Percentiles rank a stretch among this genome's conserved stretches.
Evolutionary conservation across 1,284 basidiomycete species (phyloP).

Genomic region (Gymnopus androsaceus): DNA sequence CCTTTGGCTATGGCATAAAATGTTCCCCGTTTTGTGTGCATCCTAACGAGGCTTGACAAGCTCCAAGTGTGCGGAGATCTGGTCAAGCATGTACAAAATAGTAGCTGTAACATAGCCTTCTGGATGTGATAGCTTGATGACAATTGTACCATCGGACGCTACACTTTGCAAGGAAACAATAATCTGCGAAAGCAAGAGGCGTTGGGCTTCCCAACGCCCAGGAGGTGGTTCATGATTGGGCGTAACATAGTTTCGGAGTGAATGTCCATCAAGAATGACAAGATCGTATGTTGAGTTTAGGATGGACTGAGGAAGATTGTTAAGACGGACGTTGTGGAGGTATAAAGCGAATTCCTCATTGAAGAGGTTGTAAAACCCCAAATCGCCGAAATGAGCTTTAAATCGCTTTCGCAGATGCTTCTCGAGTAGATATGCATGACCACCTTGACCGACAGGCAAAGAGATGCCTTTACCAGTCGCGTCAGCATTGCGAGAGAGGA

Average conservation of each 20-base stretch:
- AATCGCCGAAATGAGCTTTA: neutral
- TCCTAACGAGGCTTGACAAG: neutral
- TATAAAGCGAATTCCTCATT: neutral
- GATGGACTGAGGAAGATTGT: neutral
- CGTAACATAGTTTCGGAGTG: neutral
- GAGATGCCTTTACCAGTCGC: neutral
- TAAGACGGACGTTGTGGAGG: neutral
- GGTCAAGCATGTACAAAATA: neutral
- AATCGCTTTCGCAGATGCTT: neutral
- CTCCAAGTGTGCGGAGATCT: neutral
- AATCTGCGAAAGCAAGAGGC: neutral
- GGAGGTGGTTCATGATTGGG: neutral
- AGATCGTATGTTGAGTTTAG: neutral
- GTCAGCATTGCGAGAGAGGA: neutral
- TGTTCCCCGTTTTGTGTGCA: neutral
- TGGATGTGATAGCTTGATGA: neutral
- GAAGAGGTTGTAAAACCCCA: neutral
- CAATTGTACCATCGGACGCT: neutral
- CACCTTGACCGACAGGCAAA: neutral
- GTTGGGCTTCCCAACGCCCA: neutral
- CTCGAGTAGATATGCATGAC: neutral
- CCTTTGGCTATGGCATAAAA: neutral
- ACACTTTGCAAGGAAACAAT: neutral
- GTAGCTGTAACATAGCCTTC: neutral
- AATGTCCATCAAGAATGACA: neutral